phyloP scores from a whole-genome alignment of 108 stramenopile species.

The Cyclotella atomus region DNA sequence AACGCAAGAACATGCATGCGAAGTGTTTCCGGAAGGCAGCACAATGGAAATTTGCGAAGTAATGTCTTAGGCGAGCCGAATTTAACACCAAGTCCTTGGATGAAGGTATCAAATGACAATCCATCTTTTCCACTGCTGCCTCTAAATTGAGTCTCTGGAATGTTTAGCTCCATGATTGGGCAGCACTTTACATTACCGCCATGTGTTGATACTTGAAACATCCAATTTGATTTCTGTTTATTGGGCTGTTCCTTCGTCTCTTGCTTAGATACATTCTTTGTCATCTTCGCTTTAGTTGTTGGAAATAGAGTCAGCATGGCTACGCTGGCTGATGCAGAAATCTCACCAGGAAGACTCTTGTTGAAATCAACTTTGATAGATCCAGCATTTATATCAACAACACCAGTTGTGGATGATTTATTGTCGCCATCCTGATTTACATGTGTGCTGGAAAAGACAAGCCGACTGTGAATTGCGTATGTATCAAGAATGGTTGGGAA shows the following conservation, averaged over 20 bases:
- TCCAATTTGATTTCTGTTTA: slow-evolving; percentile 45
- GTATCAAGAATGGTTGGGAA: slow-evolving; percentile 33
- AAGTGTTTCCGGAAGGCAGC: slow-evolving; percentile 65
- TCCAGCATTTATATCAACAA: slow-evolving; percentile 29
- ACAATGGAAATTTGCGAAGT: slow-evolving; percentile 53
- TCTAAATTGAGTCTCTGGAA: slow-evolving; percentile 57
- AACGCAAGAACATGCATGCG: slow-evolving; percentile 75
- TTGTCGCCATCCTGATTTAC: slow-evolving; percentile 39
- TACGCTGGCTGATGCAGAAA: slow-evolving; percentile 19
- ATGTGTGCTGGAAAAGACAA: slow-evolving; percentile 46
- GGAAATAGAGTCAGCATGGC: slow-evolving; percentile 16
- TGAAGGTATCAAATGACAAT: slow-evolving; percentile 62
- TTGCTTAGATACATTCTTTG: too few species aligned
- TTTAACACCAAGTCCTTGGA: slow-evolving; percentile 56
- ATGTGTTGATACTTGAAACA: slow-evolving; percentile 24
- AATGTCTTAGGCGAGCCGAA: slow-evolving; percentile 46
- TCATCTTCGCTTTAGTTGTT: neutral
- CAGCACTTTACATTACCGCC: slow-evolving; percentile 52
- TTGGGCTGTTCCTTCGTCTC: slow-evolving; percentile 7
- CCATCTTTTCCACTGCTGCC: slow-evolving; percentile 62
- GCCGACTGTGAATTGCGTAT: slow-evolving; percentile 26
- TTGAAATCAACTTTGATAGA: slow-evolving; percentile 13
- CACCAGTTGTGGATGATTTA: slow-evolving; percentile 40
- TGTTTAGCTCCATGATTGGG: slow-evolving; percentile 49
- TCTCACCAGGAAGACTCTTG: slow-evolving; percentile 22